These are phyloP conservation scores for Xylaria arbuscula DNA, from an alignment of 2,329 filamentous ascomycete species.

Conservation along the genomic window DNA sequence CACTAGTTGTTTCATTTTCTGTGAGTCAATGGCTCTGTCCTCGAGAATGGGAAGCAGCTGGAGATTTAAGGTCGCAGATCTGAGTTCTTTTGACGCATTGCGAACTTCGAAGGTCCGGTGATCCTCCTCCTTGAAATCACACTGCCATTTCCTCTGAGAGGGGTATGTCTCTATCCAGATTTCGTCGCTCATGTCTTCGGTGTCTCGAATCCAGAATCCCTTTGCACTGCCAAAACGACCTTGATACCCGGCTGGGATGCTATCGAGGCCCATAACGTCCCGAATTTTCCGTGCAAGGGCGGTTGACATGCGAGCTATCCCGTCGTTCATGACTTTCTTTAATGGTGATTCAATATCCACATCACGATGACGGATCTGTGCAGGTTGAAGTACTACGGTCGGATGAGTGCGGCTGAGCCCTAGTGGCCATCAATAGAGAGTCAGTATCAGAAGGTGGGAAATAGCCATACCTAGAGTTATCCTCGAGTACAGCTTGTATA, in stretches of 20 bases:
- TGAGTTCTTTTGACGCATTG: slow-evolving; percentile 58
- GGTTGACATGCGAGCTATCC: slow-evolving; percentile 73
- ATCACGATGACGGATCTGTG: slow-evolving; percentile 57
- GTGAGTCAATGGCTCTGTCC: slow-evolving; percentile 63
- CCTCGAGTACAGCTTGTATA: slow-evolving; percentile 69
- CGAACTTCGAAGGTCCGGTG: slow-evolving; percentile 75
- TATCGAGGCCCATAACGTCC: slow-evolving; percentile 59
- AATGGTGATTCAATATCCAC: slow-evolving; percentile 56
- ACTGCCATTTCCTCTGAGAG: slow-evolving; percentile 76
- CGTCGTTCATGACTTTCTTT: slow-evolving; percentile 70
- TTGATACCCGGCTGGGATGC: slow-evolving; percentile 74
- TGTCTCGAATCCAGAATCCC: slow-evolving; percentile 77
- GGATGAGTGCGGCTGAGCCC: slow-evolving; percentile 64
- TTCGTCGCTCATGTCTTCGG: slow-evolving; percentile 55
- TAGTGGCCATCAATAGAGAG: slow-evolving; percentile 44
- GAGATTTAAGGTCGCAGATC: slow-evolving; percentile 68
- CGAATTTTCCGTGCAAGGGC: slow-evolving; percentile 66
- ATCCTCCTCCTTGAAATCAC: slow-evolving; percentile 58
- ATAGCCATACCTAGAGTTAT: slow-evolving; percentile 61
- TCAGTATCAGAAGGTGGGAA: not conserved
- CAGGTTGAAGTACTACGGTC: slow-evolving; percentile 57
- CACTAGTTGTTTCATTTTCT: slow-evolving; percentile 61
- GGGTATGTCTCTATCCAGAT: slow-evolving; percentile 74
- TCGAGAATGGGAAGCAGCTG: slow-evolving; percentile 77
- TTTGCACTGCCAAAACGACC: slow-evolving; percentile 78